A percentile compares a stretch with the other conserved stretches of the same genome.
phyloP scores from a whole-genome alignment of 2,329 filamentous ascomycete species.

The Microdochium trichocladiopsis region DNA sequence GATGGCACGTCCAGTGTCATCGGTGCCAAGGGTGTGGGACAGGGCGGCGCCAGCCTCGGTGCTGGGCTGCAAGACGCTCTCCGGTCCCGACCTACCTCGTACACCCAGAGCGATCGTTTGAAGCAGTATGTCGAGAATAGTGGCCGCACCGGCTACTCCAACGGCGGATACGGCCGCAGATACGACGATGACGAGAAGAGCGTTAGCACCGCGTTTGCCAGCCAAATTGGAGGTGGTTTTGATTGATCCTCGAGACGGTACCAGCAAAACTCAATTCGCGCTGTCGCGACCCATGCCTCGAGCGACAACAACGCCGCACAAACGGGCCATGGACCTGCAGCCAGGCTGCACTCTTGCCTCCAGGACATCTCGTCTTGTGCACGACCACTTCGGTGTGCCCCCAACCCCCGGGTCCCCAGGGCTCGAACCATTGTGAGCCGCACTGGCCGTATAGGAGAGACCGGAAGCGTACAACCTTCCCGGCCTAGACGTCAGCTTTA shows the following conservation, averaged over 20 bases:
- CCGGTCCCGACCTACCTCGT: conserved; percentile 57
- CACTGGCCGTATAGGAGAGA: not conserved
- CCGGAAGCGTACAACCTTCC: not conserved
- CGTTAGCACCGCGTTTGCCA: conserved; percentile 93
- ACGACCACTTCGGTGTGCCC: not conserved
- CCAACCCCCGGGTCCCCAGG: too few species aligned
- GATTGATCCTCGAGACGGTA: conserved; percentile 14
- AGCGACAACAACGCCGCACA: not conserved
- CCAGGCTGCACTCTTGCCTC: not conserved
- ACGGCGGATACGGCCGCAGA: conserved; percentile 57
- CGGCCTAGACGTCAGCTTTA: too few species aligned
- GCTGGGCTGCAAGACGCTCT: conserved; percentile 69
- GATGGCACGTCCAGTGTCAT: conserved; percentile 76
- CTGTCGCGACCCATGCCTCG: not conserved
- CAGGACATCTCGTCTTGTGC: not conserved
- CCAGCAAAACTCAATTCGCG: not conserved
- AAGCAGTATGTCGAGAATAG: conserved; percentile 91
- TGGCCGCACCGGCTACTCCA: conserved; percentile 59
- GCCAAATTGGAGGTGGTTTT: conserved; percentile 66
- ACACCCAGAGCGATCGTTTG: conserved; percentile 81
- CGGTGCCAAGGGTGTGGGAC: conserved; percentile 65
- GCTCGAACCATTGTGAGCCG: not conserved
- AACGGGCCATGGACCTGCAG: not conserved
- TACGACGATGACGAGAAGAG: conserved; percentile 94
- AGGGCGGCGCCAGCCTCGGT: conserved; percentile 81